Percentiles rank a stretch among this genome's conserved stretches.
Evolutionary conservation across 805 yeast genomes (phyloP).

Genomic region (Wickerhamomyces strasburgensis): DNA sequence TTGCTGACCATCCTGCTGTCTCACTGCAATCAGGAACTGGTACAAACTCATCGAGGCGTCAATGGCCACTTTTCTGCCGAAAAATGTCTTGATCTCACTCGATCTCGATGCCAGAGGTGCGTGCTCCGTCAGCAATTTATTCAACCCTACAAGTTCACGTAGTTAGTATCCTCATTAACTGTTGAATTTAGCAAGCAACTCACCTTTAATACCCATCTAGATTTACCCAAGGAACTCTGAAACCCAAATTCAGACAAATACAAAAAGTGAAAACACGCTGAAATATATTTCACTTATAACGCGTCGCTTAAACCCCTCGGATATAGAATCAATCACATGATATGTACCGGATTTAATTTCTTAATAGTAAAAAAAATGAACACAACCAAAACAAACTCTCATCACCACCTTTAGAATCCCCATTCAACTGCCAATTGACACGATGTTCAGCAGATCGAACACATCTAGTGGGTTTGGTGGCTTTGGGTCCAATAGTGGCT

Average conservation of each 20-base stretch:
- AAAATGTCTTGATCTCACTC: constrained; percentile 76
- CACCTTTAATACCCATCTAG: constrained; percentile 48
- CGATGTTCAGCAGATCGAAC: constrained; percentile 25
- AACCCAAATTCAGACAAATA: not conserved
- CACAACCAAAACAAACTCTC: not conserved
- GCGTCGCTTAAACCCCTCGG: not conserved
- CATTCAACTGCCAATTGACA: constrained; percentile 1
- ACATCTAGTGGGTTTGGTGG: constrained; percentile 29
- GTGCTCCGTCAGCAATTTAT: constrained; percentile 80
- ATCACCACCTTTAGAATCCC: too few relatives aligned
- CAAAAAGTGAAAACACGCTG: not conserved
- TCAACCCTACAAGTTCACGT: constrained; percentile 53
- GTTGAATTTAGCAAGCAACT: constrained; percentile 14
- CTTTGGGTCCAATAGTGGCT: constrained; percentile 28
- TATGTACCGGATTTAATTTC: not conserved
- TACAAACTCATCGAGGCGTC: constrained; percentile 94
- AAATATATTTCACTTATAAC: too few relatives aligned
- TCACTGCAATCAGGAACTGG: constrained; percentile 91
- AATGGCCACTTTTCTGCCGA: constrained; percentile 96
- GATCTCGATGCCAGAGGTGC: constrained; percentile 79
- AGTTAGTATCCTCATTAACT: not conserved
- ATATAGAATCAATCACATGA: not conserved
- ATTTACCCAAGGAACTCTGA: too few relatives aligned
- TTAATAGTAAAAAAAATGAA: not conserved
- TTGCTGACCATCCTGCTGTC: constrained; percentile 96